phyloP scores from a whole-genome alignment of 768 basidiomycete genomes.

The Suillus clintonianus region DNA sequence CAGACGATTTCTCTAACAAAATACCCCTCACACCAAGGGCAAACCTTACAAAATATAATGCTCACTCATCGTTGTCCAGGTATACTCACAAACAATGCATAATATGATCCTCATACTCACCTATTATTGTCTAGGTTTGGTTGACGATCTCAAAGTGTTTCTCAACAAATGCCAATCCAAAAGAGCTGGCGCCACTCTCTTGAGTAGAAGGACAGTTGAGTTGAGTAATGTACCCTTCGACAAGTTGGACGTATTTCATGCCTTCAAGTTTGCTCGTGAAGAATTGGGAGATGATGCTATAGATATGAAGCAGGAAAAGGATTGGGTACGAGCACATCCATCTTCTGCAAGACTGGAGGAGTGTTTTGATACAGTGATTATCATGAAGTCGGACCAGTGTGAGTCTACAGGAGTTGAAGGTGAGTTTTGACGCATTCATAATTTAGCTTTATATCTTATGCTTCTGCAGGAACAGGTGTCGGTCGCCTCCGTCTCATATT shows the following conservation, averaged over 20 bases:
- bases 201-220: no score
- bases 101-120: no score
- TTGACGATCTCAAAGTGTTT: no score
- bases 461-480: neutral
- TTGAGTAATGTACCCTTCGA: neutral
- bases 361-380: slow-evolving; percentile 1
- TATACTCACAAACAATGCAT: no score
- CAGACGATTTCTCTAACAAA: no score
- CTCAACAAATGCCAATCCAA: no score
- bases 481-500: slow-evolving; percentile 5
- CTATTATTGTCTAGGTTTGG: no score
- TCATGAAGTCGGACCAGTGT: neutral
- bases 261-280: slow-evolving; percentile 1
- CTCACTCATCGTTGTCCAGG: no score
- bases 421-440: neutral
- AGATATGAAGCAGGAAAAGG: no score
- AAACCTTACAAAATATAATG: no score
- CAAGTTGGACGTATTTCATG: slow-evolving; percentile 4
- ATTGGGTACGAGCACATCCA: neutral
- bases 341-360: neutral
- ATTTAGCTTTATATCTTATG: neutral
- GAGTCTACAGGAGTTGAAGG: slow-evolving; percentile 6
- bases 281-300: neutral
- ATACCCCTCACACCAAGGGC: no score
- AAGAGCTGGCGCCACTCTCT: no score